Conservation (phyloP, 371 early-diverging fungal genomes). For the Globomyces sp. region DNA sequence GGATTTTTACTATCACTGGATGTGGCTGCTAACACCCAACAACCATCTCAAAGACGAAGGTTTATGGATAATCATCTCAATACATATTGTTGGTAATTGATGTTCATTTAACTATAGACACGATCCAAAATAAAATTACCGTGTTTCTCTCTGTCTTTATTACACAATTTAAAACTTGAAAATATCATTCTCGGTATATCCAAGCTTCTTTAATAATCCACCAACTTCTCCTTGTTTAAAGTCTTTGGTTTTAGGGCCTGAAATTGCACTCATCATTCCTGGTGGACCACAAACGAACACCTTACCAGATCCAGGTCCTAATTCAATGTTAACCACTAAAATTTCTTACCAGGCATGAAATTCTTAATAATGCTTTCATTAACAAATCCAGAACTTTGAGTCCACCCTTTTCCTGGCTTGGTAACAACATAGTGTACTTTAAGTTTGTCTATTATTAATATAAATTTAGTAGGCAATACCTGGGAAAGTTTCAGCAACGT, state of each 20-base stretch:
- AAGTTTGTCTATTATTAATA: slow-evolving; percentile 70
- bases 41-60: no score
- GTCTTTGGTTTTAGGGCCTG: slow-evolving; percentile 46
- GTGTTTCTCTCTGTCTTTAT: not conserved
- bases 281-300: slow-evolving; percentile 93
- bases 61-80: no score
- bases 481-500: slow-evolving; percentile 49
- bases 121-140: not conserved
- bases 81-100: no score
- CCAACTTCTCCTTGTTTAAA: slow-evolving; percentile 46
- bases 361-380: slow-evolving; percentile 76
- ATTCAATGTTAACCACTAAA: no score
- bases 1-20: no score
- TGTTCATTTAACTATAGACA: no score
- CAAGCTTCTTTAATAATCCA: slow-evolving; percentile 49
- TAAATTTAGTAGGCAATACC: no score
- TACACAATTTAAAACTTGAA: slow-evolving; percentile 75
- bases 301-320: slow-evolving; percentile 74
- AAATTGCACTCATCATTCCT: slow-evolving; percentile 65
- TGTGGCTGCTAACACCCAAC: no score
- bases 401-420: slow-evolving; percentile 68
- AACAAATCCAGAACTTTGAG: slow-evolving; percentile 81
- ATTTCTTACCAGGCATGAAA: slow-evolving; percentile 53
- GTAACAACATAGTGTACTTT: slow-evolving; percentile 84
- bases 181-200: slow-evolving; percentile 73